Conservation (phyloP, 331 rosid species). For the Quercus phellos region DNA sequence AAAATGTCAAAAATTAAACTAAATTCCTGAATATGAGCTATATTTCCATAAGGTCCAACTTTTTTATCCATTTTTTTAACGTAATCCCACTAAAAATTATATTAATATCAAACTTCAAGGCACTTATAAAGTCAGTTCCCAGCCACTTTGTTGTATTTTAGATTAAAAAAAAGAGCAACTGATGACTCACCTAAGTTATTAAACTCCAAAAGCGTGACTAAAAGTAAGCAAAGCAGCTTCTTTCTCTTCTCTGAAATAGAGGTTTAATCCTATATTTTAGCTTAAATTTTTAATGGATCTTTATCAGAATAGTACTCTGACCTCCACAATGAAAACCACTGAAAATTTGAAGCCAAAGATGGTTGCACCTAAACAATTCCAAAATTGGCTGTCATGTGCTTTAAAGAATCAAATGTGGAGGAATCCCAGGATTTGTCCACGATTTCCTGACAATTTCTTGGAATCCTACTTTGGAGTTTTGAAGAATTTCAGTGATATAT, state of each 20-base stretch:
- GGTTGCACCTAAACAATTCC: slow-evolving; percentile 30
- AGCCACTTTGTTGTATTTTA: slow-evolving; percentile 34
- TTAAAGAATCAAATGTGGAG: slow-evolving; percentile 30
- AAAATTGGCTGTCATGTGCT: slow-evolving; percentile 46
- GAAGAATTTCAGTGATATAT: slow-evolving; percentile 5
- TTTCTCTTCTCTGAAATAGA: slow-evolving; percentile 8
- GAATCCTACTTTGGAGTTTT: slow-evolving; percentile 31
- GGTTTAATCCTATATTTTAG: slow-evolving; percentile 17
- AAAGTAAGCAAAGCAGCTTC: slow-evolving; percentile 38
- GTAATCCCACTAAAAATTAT: slow-evolving; percentile 6
- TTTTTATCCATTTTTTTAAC: slow-evolving; percentile 5
- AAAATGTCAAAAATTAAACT: not conserved
- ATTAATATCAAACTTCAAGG: slow-evolving; percentile 16
- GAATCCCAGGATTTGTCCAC: slow-evolving; percentile 38
- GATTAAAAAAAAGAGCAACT: slow-evolving; percentile 22
- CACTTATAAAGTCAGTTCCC: slow-evolving; percentile 39
- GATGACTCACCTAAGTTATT: slow-evolving; percentile 29
- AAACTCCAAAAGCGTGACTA: slow-evolving; percentile 44
- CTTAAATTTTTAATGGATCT: not conserved
- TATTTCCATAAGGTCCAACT: not conserved
- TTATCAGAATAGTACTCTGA: slow-evolving; percentile 12
- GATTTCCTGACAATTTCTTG: slow-evolving; percentile 43
- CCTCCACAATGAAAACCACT: not conserved
- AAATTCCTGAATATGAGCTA: not conserved
- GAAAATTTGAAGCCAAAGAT: not conserved